Conservation (phyloP, 345 rosid genomes). For the Anacardium occidentale region DNA sequence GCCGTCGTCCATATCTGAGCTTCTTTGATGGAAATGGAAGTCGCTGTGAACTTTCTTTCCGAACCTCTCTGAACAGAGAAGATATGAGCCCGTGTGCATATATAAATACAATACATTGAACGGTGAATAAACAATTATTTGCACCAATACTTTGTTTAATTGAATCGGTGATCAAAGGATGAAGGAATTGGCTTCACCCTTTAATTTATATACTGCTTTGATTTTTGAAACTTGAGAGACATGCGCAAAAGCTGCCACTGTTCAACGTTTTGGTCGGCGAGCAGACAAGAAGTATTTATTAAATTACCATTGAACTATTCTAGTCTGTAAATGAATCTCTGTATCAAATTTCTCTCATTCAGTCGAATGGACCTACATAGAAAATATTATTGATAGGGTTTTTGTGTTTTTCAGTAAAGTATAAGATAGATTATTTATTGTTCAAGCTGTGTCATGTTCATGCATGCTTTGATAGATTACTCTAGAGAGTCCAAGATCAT, state of each 20-base stretch:
- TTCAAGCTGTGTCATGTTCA: constrained; percentile 4
- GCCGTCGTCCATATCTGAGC: constrained; percentile 47
- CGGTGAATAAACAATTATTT: constrained; percentile 1
- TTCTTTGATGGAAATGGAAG: constrained; percentile 1
- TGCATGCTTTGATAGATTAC: constrained; percentile 24
- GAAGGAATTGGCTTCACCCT: constrained; percentile 22
- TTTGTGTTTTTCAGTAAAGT: constrained; percentile 57
- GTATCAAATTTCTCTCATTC: constrained; percentile 12
- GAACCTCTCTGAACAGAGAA: constrained; percentile 38
- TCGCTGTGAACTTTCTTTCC: constrained; percentile 24
- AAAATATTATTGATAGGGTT: constrained; percentile 19
- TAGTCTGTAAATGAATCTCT: constrained; percentile 9
- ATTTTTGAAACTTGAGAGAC: constrained; percentile 51
- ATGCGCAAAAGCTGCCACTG: constrained; percentile 76
- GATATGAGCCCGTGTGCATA: constrained; percentile 39
- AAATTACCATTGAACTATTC: constrained; percentile 25
- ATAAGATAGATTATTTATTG: neutral
- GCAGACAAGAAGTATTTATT: constrained; percentile 52
- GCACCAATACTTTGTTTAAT: constrained; percentile 19
- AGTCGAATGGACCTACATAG: constrained; percentile 15
- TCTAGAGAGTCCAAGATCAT: constrained; percentile 31
- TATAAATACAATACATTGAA: constrained; percentile 23
- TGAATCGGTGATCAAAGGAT: constrained; percentile 33
- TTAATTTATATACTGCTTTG: constrained; percentile 41
- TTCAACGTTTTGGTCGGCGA: constrained; percentile 65